Base-by-base conservation (phyloP, 352 stramenopile species). In the Globisporangium cylindrosporum region DNA sequence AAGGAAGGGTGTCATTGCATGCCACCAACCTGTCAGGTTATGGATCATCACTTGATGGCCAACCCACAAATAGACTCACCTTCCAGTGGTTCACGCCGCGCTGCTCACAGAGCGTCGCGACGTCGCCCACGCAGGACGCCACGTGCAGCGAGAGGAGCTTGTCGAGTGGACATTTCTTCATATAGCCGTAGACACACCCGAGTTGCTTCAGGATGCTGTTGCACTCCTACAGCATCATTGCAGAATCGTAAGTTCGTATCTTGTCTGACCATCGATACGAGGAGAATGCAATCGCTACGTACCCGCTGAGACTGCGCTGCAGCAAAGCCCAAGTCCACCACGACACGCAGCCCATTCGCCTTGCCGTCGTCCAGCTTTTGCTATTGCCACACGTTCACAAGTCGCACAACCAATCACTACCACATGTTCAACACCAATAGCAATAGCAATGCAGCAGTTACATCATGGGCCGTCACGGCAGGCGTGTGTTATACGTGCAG, bases 141-240 rank as follows among this genome's bases (percentile, higher is more conserved):
- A 95, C 67, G 3, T 78, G 80, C 20, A 95, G 60, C 10, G 85
- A 90, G 12, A 95, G 34, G 0, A 93, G 54, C n/a, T 32, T 53
- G 56, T 92, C 83, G 1, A 93, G 72, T 4, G 80, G 73, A 54
- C 82, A 91, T 22, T 75, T 82, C 69, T 92, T 93, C 72, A 95
- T 68, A 59, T 91, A 91, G 8, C 87, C 85, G 58, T 93, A 95
- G 10, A 80, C 79, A 64, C 84, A 92, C 0, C 73, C 81, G 34
- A 93, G 78, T 73, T 95, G 87, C 66, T 95, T 95, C 12, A 95
- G 78, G 51, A 95, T 73, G 64, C 87, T 95, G 62, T 95, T 71
- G 46, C 76, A 77, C 59, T 95, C 87, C 86, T 92, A 64, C 6
- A 32, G n/a, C 22, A 24, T 24, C 14, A 20, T 32, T 32, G 27